Conservation (phyloP, 768 basidiomycete species). For the Tylopilus felleus region DNA sequence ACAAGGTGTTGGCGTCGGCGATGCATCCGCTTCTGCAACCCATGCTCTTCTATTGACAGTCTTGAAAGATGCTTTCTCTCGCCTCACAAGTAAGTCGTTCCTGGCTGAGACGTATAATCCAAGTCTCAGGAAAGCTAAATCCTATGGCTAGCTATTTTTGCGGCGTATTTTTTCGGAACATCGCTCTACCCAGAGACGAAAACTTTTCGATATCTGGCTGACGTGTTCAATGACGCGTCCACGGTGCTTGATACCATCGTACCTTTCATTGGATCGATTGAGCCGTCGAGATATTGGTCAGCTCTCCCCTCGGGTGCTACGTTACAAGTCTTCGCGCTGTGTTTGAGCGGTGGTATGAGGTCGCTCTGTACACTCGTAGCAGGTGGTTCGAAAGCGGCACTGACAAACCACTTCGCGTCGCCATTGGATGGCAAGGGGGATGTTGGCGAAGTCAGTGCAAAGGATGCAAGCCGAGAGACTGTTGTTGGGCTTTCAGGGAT, state of each 20-base stretch:
- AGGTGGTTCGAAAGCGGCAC: conserved; percentile 66
- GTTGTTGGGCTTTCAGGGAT: conserved; percentile 64
- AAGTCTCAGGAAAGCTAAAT: background rate
- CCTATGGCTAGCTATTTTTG: conserved; percentile 51
- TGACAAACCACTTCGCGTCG: conserved; percentile 63
- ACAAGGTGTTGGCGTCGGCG: conserved; percentile 66
- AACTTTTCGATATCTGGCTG: conserved; percentile 63
- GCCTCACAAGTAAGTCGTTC: conserved; percentile 53
- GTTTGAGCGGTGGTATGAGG: conserved; percentile 55
- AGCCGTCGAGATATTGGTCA: conserved; percentile 34
- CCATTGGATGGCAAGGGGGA: conserved; percentile 52
- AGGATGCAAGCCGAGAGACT: conserved; percentile 71
- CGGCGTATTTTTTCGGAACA: conserved; percentile 60
- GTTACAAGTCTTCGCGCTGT: conserved; percentile 48
- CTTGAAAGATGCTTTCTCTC: conserved; percentile 61
- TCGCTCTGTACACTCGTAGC: conserved; percentile 63
- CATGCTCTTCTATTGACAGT: conserved; percentile 61
- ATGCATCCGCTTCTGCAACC: conserved; percentile 62
- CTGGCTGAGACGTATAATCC: background rate
- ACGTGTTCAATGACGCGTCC: conserved; percentile 60
- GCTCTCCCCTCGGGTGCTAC: conserved; percentile 26
- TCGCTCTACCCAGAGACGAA: conserved; percentile 69
- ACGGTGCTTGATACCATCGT: conserved; percentile 59
- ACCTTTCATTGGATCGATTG: conserved; percentile 43
- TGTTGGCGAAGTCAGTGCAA: conserved; percentile 68